phyloP scores from a whole-genome alignment of 1,284 basidiomycete species.

The Ustilago trichophora region DNA sequence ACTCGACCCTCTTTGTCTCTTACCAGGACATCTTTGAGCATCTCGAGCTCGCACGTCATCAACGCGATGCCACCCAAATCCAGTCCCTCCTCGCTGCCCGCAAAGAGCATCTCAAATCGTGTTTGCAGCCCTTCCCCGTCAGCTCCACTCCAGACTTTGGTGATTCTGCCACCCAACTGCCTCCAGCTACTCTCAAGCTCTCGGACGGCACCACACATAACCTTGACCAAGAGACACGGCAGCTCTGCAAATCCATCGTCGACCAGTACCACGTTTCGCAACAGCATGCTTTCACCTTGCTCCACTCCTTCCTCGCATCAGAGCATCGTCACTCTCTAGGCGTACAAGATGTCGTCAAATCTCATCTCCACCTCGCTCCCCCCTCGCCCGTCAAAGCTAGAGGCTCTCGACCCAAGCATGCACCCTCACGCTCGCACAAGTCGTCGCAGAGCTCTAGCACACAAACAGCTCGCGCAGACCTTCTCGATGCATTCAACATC shows the following conservation, averaged over 20 bases:
- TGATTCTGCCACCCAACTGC: background rate
- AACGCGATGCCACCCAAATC: constrained; percentile 29
- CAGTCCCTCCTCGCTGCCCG: constrained; percentile 34
- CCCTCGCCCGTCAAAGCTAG: constrained; percentile 16
- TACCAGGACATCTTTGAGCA: constrained; percentile 60
- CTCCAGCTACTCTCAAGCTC: constrained; percentile 71
- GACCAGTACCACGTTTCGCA: constrained; percentile 78
- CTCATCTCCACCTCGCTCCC: constrained; percentile 14
- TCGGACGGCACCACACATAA: constrained; percentile 73
- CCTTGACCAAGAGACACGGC: constrained; percentile 74
- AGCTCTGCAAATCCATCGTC: constrained; percentile 76
- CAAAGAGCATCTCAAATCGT: constrained; percentile 38
- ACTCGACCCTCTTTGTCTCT: constrained; percentile 33
- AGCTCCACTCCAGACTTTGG: constrained; percentile 4
- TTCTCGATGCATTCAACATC: constrained; percentile 77
- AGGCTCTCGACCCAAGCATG: constrained; percentile 2
- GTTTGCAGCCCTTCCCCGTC: constrained; percentile 39
- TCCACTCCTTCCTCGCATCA: constrained; percentile 82
- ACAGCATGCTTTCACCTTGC: constrained; percentile 75
- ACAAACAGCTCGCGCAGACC: constrained; percentile 39
- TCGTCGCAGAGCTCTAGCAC: background rate
- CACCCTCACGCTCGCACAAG: constrained; percentile 1
- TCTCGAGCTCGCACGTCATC: constrained; percentile 52
- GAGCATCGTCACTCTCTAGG: constrained; percentile 72
- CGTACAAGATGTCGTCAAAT: constrained; percentile 14